Evolutionary conservation across 306 rosid genomes (phyloP).

Genomic region (Ammopiptanthus mongolicus): DNA sequence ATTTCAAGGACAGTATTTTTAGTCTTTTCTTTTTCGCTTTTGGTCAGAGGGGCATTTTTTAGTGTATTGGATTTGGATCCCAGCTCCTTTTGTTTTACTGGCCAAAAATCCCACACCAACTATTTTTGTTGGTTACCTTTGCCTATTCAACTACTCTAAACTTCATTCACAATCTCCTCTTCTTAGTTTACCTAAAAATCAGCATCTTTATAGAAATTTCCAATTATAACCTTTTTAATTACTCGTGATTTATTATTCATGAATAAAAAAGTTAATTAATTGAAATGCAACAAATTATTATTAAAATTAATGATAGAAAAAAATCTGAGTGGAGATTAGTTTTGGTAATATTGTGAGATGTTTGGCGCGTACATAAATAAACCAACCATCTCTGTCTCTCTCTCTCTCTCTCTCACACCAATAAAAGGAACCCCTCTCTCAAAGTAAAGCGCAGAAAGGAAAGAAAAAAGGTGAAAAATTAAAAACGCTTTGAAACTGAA

Average conservation of each 20-base stretch:
- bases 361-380: conserved; percentile 60
- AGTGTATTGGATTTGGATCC: not conserved
- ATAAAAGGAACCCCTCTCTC: conserved; percentile 6
- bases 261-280: too few species aligned
- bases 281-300: too few species aligned
- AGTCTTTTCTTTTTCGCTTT: too few species aligned
- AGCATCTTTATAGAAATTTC: not conserved
- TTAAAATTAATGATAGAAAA: not conserved
- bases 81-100: not conserved
- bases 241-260: too few species aligned
- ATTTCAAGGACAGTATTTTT: conserved; percentile 10
- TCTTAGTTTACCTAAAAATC: not conserved
- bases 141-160: not conserved
- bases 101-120: conserved; percentile 23
- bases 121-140: not conserved
- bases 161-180: too few species aligned
- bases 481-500: conserved; percentile 42
- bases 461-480: conserved; percentile 16
- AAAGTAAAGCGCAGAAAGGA: conserved; percentile 10
- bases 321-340: not conserved
- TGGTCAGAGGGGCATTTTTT: not conserved
- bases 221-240: not conserved
- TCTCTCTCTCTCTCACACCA: conserved; percentile 27
- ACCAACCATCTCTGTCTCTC: conserved; percentile 31
- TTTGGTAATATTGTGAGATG: conserved; percentile 5